Base-by-base conservation (phyloP, 2,329 filamentous ascomycete genomes). In the Ascochyta clinopodiicola region DNA sequence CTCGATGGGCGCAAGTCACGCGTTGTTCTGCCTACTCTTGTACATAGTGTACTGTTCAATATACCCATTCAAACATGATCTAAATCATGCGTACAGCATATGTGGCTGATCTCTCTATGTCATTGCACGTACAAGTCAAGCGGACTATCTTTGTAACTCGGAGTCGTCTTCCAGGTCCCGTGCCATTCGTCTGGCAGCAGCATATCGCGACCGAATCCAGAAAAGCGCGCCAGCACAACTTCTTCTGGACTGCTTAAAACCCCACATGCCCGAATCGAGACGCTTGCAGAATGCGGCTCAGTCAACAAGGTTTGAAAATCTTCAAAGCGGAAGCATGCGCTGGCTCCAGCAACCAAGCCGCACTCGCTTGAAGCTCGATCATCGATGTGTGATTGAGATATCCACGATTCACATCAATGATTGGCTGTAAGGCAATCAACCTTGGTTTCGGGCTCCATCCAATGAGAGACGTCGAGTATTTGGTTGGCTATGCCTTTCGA, bases 11-110 rank as follows among this genome's bases (percentile, higher is more conserved):
- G 21, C 24, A 51, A 15, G 43, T 17, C 44, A 31, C 22, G 32
- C 21, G 43, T 44, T 17, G 39, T 38, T 43, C 39, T 27, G 21
- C 39, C 54, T 47, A 22, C 48, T 57, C 43, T 47, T 57, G 38
- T 52, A 48, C 34, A 57, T 57, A 47, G 32, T 43, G 32, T 40
- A 40, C 25, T 43, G 22, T 56, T 47, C 52, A 56, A 56, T 47
- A 56, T 56, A 51, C 52, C 52, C 52, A 19, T 51, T 46, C 42
- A 39, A 13, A 47, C 25, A 37, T n/a, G 19, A 4, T 6, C n/a
- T 19, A 2, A 9, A n/a, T 21, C 7, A 17, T 27, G 4, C 21
- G 22, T 27, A 27, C 19, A 10, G 5, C 35, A 37, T 9, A 21
- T 10, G 19, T 21, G 32, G n/a, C 4, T 35, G 8, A 13, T 15